Conservation (phyloP, 768 basidiomycete genomes). For the Phylloporus rhodoxanthus region DNA sequence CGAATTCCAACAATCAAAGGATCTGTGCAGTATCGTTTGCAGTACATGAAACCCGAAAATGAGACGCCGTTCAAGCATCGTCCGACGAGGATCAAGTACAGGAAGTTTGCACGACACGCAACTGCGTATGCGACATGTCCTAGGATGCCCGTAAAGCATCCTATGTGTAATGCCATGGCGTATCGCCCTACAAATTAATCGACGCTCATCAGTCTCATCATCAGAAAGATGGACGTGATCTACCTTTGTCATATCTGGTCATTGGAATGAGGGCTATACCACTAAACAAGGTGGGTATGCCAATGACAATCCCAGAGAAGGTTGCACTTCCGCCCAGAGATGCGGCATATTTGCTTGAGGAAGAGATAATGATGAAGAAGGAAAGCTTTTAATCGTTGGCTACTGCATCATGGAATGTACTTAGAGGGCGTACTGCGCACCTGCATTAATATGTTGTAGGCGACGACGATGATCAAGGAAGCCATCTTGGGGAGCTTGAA, state of each 20-base stretch:
- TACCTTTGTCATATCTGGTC: constrained; percentile 51
- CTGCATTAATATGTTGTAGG: constrained; percentile 41
- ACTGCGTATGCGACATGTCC: constrained; percentile 57
- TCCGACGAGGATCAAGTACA: constrained; percentile 66
- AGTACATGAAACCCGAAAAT: constrained; percentile 63
- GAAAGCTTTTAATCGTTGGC: constrained; percentile 38
- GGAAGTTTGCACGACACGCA: constrained; percentile 52
- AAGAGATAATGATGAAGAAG: constrained; percentile 67
- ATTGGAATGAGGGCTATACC: constrained; percentile 54
- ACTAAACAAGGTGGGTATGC: constrained; percentile 60
- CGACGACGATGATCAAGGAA: constrained; percentile 42
- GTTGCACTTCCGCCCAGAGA: constrained; percentile 62
- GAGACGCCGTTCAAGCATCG: constrained; percentile 59
- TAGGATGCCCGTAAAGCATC: constrained; percentile 46
- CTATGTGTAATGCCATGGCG: constrained; percentile 46
- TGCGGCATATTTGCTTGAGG: constrained; percentile 57
- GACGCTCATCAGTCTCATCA: background rate
- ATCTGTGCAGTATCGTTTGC: constrained; percentile 63
- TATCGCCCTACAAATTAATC: constrained; percentile 44
- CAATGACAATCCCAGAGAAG: constrained; percentile 62
- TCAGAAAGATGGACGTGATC: background rate
- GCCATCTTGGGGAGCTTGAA: constrained; percentile 44
- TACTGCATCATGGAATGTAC: background rate
- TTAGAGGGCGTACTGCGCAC: constrained; percentile 22
- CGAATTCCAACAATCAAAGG: constrained; percentile 60